These are phyloP conservation scores for Vitis hybrid DNA, from an alignment of 177 flowering plant genomes.

Conservation along the genomic window DNA sequence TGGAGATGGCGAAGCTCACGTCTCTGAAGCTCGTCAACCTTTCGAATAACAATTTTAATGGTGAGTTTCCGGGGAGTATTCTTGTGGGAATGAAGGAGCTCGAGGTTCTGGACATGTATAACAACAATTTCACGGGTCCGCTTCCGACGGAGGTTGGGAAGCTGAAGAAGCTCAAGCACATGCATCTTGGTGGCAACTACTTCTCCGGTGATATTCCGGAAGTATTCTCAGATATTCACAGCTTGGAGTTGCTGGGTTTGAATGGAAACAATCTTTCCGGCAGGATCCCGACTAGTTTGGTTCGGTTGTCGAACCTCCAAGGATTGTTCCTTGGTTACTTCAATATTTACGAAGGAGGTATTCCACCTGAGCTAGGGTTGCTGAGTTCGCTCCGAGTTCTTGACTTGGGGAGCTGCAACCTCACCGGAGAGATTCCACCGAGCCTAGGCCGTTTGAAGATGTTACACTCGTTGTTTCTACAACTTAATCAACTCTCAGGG, in stretches of 20 bases:
- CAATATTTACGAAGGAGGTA: constrained; percentile 56
- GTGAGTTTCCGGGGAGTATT: constrained; percentile 43
- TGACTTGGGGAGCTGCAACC: constrained; percentile 54
- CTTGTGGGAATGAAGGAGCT: constrained; percentile 32
- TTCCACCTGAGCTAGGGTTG: constrained; percentile 74
- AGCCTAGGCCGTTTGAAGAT: constrained; percentile 48
- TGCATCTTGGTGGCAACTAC: constrained; percentile 72
- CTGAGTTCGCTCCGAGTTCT: constrained; percentile 41
- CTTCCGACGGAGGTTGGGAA: constrained; percentile 47
- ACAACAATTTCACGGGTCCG: constrained; percentile 64
- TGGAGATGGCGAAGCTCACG: constrained; percentile 44
- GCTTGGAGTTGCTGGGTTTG: constrained; percentile 57
- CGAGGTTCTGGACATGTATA: constrained; percentile 60
- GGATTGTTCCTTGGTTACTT: constrained; percentile 61
- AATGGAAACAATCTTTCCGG: constrained; percentile 63
- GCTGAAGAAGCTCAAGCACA: constrained; percentile 39
- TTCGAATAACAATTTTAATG: constrained; percentile 46
- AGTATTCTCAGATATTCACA: constrained; percentile 44
- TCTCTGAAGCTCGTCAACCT: constrained; percentile 54
- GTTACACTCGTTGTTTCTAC: constrained; percentile 65
- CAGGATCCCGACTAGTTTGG: constrained; percentile 47
- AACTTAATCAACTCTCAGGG: constrained; percentile 60
- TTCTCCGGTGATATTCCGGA: constrained; percentile 75
- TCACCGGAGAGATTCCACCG: constrained; percentile 76
- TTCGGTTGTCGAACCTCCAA: constrained; percentile 44